Base-by-base conservation (phyloP, 2,329 filamentous ascomycete species). In the Claviceps digitariae region DNA sequence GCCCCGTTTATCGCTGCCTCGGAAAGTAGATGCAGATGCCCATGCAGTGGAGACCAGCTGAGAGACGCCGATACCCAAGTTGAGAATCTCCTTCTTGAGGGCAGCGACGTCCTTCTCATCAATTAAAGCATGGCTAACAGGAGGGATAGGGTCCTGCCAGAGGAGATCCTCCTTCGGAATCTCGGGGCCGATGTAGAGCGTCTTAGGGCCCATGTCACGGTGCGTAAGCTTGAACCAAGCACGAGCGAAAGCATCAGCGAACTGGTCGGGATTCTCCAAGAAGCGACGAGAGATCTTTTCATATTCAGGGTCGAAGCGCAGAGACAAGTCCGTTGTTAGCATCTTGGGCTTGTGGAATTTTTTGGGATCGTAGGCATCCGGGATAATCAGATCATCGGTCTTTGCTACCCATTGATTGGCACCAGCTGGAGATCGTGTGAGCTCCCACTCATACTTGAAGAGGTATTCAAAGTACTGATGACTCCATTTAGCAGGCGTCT, bases 191-290 rank as follows among this genome's bases (percentile, higher is more conserved):
- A 89, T 63, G 74, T 86, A 90, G 64, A 83, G 84, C 25, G 76
- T 65, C 52, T 79, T 73, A 45, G 86, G 86, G 17, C 86, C 86
- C 71, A 90, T 78, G 66, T 90, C 86, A 71, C 86, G 85, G 72
- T 90, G 86, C 36, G 86, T 74, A 44, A 90, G 78, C 79, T 90
- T 90, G 79, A 87, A 90, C 86, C 86, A 90, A 15, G 86, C 86
- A 50, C 80, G 79, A 23, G 77, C 74, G 63, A 90, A 90, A 9
- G 78, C 82, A 56, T 88, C 81, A 52, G 75, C 76, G 41, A 90
- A 76, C 72, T 87, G 70, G 47, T 85, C 76, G 1, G 83, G 83
- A 69, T 90, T 71, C 59, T 81, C 78, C 48, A 84, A 72, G 77
- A 82, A 90, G 61, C 76, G 78, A 52, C 82, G 79, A 20, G 83